Percentiles rank a stretch among this genome's conserved stretches.
These are phyloP conservation scores for Torulaspora pretoriensis DNA, from an alignment of 1,139 yeast species.

Conservation along the genomic window DNA sequence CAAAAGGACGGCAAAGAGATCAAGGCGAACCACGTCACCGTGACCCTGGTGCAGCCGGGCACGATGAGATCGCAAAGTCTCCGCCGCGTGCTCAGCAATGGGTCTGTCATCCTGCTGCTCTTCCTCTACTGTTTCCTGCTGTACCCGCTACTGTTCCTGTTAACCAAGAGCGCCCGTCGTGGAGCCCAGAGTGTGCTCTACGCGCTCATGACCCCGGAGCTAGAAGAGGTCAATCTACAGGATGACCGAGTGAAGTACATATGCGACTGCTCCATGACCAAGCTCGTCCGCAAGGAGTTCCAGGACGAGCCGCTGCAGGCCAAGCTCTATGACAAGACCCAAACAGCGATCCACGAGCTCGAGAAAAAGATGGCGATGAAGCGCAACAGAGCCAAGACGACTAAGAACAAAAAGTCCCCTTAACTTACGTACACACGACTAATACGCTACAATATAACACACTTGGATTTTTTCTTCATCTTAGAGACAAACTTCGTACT, in stretches of 20 bases:
- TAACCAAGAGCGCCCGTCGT: conserved; percentile 65
- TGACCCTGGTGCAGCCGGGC: conserved; percentile 88
- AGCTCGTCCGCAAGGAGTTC: conserved; percentile 61
- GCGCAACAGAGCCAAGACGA: conserved; percentile 45
- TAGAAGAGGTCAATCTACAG: conserved; percentile 39
- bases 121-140: conserved; percentile 54
- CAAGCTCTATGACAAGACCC: conserved; percentile 60
- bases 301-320: conserved; percentile 58
- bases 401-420: conserved; percentile 1
- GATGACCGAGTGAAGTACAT: conserved; percentile 63
- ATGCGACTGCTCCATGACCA: conserved; percentile 63
- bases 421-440: not conserved
- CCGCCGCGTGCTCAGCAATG: conserved; percentile 72
- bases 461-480: conserved; percentile 36
- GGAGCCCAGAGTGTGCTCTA: conserved; percentile 78
- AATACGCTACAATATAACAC: conserved; percentile 33
- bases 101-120: conserved; percentile 65
- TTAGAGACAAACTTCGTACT: conserved; percentile 16
- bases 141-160: conserved; percentile 79
- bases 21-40: conserved; percentile 65
- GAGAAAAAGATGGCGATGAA: conserved; percentile 71
- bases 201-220: conserved; percentile 69
- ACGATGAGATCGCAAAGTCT: conserved; percentile 83
- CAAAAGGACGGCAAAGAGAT: conserved; percentile 47
- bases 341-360: conserved; percentile 47